Evolutionary conservation across 345 rosid species (phyloP).

Genomic region (Toxicodendron radicans): DNA sequence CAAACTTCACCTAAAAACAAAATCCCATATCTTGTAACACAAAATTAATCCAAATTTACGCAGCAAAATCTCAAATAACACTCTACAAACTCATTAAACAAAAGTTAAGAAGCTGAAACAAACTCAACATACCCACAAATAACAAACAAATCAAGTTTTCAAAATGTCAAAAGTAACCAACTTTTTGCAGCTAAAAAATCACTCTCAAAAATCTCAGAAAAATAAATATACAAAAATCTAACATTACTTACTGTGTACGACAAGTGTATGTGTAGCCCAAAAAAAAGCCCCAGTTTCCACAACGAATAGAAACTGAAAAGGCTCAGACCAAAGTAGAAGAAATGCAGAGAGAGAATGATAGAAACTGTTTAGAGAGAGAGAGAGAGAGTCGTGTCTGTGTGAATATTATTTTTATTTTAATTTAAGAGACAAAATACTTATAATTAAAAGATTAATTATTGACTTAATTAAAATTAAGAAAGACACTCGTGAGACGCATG

Average conservation of each 20-base stretch:
- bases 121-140: not conserved
- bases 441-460: conserved; percentile 2
- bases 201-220: not conserved
- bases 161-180: conserved; percentile 26
- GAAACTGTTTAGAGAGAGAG: conserved; percentile 10
- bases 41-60: conserved; percentile 11
- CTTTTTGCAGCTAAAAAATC: conserved; percentile 26
- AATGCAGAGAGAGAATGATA: conserved; percentile 34
- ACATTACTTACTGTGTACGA: conserved; percentile 35
- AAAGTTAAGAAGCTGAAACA: conserved; percentile 14
- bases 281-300: conserved; percentile 30
- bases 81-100: conserved; percentile 2
- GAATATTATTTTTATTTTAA: not conserved
- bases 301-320: conserved; percentile 43
- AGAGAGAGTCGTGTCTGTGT: not conserved
- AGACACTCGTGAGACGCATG: conserved; percentile 14
- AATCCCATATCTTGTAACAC: conserved; percentile 10
- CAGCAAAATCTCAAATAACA: not conserved
- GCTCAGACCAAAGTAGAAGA: conserved; percentile 20
- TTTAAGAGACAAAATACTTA: conserved; percentile 1
- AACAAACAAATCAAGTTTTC: conserved; percentile 14
- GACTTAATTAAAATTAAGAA: not conserved
- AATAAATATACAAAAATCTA: conserved; percentile 18
- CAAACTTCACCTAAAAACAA: conserved; percentile 24
- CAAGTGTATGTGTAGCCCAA: conserved; percentile 16